Evolutionary conservation across 1,139 yeast species (phyloP).

Genomic region (Suhomyces atakaporum): DNA sequence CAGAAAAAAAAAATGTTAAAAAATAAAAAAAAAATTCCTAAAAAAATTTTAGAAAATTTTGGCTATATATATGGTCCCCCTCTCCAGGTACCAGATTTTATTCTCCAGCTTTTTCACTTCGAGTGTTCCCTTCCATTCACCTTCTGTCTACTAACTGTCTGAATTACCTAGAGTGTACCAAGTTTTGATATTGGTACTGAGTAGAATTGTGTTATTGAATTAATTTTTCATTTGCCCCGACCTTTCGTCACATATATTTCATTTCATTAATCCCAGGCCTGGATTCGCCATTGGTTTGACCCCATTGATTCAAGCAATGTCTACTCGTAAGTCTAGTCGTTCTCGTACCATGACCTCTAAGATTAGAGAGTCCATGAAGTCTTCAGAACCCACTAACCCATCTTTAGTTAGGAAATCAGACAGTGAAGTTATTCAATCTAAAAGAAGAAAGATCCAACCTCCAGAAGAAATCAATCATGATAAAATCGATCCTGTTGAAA

Average conservation of each 20-base stretch:
- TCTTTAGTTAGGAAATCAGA: conserved; percentile 15
- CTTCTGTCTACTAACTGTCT: conserved; percentile 3
- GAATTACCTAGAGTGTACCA: conserved; percentile 7
- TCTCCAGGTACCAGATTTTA: conserved; percentile 2
- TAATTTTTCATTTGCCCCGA: conserved; percentile 7
- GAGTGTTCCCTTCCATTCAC: background rate
- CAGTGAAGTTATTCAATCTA: conserved; percentile 2
- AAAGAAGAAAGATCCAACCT: conserved; percentile 8
- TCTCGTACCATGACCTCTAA: conserved; percentile 27
- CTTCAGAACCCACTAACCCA: conserved; percentile 14
- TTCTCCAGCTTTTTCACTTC: conserved; percentile 1
- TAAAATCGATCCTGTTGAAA: conserved; percentile 48
- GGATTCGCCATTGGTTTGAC: conserved; percentile 7
- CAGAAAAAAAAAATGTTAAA: conserved; percentile 6
- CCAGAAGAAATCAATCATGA: conserved; percentile 22
- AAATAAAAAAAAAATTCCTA: conserved; percentile 9
- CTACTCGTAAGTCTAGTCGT: conserved; percentile 39
- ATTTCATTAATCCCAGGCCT: conserved; percentile 5
- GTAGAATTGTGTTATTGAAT: conserved; percentile 7
- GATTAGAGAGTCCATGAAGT: conserved; percentile 13
- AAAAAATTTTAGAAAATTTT: conserved; percentile 11
- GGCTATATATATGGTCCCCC: conserved; percentile 13
- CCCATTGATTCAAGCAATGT: conserved; percentile 16
- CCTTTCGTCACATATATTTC: conserved; percentile 1
- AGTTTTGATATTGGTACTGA: conserved; percentile 3